Evolutionary conservation across 441 rosid species (phyloP), one percentile per base, ranked within the genome.

Genomic region (Raphanus hybrid): DNA sequence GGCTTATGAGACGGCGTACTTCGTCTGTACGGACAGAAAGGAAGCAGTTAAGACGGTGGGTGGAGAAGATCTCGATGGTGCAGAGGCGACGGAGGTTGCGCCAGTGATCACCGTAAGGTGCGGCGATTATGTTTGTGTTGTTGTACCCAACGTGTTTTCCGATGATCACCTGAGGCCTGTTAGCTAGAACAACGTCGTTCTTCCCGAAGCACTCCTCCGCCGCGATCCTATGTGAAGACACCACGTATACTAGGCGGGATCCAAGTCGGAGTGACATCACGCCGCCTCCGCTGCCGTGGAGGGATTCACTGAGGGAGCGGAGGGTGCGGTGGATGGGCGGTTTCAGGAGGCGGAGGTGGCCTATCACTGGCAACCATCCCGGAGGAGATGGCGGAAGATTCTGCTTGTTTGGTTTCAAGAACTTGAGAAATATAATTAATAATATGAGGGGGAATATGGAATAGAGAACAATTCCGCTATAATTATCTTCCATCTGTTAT

Each of bases 91-190:
- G 88, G 18, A 89, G 89, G 81, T 86, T 87, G 3, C 91, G 86
- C 95, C 91, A 89, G 67, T 86, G 92, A 58, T 87, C 85, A 0
- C 91, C 89, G 4, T 90, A 88, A 3, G 90, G 75, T 1, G 92
- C 60, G 18, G 71, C 62, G 3, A 55, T 71, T 14, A 89, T 67
- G 57, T 85, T 85, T 29, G 82, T 84, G 74, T 74, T 39, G 74
- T 86, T 78, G 54, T 86, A 88, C 1, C 81, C 81, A 5, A 92
- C 10, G 71, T 87, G 69, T 72, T 88, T 89, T 9, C 86, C 85
- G 0, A 81, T 41, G 4, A 84, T 76, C 6, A 81, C 66, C 0
- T 18, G 63, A 8, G 91, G 92, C 18, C 92, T 71, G 71, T 86
- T 88, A 0, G 89, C 92, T 3, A 86, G 69, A 59, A 86, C 35